A percentile compares a stretch with the other conserved stretches of the same genome.
These are phyloP conservation scores for Uncinocarpus reesii DNA, from an alignment of 2,329 filamentous ascomycete genomes.

Conservation along the genomic window DNA sequence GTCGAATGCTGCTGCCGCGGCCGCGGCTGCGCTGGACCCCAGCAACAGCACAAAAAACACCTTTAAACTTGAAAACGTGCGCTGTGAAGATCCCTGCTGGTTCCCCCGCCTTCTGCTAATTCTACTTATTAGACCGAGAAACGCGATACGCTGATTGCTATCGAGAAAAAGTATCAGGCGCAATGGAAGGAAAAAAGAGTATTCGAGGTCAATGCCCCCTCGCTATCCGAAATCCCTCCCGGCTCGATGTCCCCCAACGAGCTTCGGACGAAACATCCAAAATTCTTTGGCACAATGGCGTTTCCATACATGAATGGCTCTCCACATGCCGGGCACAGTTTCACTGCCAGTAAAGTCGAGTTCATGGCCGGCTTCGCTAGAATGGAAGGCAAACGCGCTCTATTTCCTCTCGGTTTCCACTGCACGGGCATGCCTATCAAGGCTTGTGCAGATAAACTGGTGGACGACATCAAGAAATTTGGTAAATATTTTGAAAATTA, in stretches of 20 bases:
- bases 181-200: slow-evolving; percentile 67
- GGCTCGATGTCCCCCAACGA: slow-evolving; percentile 62
- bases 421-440: slow-evolving; percentile 98
- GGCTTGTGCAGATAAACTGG: slow-evolving; percentile 89
- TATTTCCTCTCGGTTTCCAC: slow-evolving; percentile 92
- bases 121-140: slow-evolving; percentile 64
- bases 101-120: slow-evolving; percentile 19
- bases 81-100: slow-evolving; percentile 15
- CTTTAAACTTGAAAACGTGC: slow-evolving; percentile 54
- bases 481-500: slow-evolving; percentile 76
- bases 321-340: slow-evolving; percentile 82
- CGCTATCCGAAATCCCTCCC: slow-evolving; percentile 64
- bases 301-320: slow-evolving; percentile 80
- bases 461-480: slow-evolving; percentile 79
- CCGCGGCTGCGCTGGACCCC: slow-evolving; percentile 47
- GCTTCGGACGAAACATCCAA: slow-evolving; percentile 70
- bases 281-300: slow-evolving; percentile 77
- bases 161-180: slow-evolving; percentile 87
- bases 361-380: slow-evolving; percentile 77
- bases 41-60: slow-evolving; percentile 49
- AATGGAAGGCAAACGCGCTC: slow-evolving; percentile 76
- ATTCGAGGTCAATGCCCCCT: slow-evolving; percentile 80
- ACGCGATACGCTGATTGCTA: slow-evolving; percentile 66
- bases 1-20: slow-evolving; percentile 30
- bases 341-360: slow-evolving; percentile 86